Evolutionary conservation across 768 basidiomycete species (phyloP).

Genomic region (Lactifluus echinatus): DNA sequence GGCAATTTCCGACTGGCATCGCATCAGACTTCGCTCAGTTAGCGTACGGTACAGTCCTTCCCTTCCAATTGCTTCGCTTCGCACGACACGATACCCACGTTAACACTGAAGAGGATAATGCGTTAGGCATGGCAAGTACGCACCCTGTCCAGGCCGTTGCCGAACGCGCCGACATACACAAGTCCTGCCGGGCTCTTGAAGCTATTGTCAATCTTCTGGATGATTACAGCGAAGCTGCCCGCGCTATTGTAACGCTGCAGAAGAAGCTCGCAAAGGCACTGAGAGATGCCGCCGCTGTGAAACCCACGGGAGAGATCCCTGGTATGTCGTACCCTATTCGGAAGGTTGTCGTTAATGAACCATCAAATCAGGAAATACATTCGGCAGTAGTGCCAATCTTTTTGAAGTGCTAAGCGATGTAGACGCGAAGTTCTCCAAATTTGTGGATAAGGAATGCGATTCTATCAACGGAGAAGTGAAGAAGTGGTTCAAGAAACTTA

Average conservation of each 20-base stretch:
- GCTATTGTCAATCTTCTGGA: constrained; percentile 54
- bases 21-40: not conserved
- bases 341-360: constrained; percentile 1
- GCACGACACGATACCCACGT: not conserved
- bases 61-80: not conserved
- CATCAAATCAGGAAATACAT: constrained; percentile 50
- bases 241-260: constrained; percentile 52
- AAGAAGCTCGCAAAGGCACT: constrained; percentile 69
- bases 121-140: constrained; percentile 11
- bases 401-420: constrained; percentile 66
- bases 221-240: constrained; percentile 68
- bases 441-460: constrained; percentile 67
- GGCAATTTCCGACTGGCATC: constrained; percentile 8
- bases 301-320: constrained; percentile 52
- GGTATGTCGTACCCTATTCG: constrained; percentile 35
- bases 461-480: constrained; percentile 56
- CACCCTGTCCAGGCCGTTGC: constrained; percentile 30
- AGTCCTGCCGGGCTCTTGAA: constrained; percentile 71
- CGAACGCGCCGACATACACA: constrained; percentile 69
- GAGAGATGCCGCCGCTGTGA: constrained; percentile 53
- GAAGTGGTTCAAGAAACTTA: constrained; percentile 82
- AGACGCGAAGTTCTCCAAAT: constrained; percentile 65
- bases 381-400: constrained; percentile 52
- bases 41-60: not conserved
- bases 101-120: not conserved